A percentile compares a stretch with the other conserved stretches of the same genome.
phyloP scores from a whole-genome alignment of 805 yeast genomes.

The Myxozyma mucilagina region DNA sequence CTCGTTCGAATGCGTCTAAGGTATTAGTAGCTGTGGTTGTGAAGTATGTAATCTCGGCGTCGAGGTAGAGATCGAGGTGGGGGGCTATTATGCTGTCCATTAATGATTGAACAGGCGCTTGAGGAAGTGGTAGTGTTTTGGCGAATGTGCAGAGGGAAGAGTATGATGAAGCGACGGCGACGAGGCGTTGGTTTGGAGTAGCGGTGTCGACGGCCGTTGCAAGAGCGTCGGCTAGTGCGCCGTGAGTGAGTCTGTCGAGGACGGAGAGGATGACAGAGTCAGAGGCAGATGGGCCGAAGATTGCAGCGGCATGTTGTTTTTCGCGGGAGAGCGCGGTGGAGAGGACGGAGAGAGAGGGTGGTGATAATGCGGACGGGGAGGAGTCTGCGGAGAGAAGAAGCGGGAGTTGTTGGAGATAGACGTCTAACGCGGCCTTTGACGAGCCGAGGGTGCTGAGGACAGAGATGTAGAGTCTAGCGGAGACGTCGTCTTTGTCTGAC shows the following conservation, averaged over 20 bases:
- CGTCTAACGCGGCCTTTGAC: conserved; percentile 39
- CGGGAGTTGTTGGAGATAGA: conserved; percentile 34
- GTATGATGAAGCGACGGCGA: too few species aligned
- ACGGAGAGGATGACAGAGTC: too few species aligned
- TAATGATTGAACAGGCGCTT: conserved; percentile 29
- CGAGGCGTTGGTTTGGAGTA: too few species aligned
- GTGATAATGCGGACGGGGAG: conserved; percentile 8
- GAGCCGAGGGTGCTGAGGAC: conserved; percentile 41
- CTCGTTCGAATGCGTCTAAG: conserved; percentile 39
- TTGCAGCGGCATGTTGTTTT: too few species aligned
- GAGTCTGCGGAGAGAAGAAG: conserved; percentile 22
- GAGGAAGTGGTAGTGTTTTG: conserved; percentile 10
- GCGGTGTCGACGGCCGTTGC: too few species aligned
- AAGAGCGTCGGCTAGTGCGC: too few species aligned
- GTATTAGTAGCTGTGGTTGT: conserved; percentile 33
- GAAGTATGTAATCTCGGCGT: conserved; percentile 38
- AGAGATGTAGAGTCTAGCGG: conserved; percentile 40
- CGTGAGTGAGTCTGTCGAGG: too few species aligned
- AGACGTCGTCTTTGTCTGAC: conserved; percentile 48
- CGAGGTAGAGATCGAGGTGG: conserved; percentile 37
- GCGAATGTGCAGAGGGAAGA: neutral
- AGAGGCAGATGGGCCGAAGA: too few species aligned
- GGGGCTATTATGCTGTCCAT: conserved; percentile 36
- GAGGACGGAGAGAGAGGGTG: too few species aligned
- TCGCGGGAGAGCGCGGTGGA: too few species aligned